A percentile compares a stretch with the other conserved stretches of the same genome.
Conservation (phyloP, 805 yeast species). For the Kuraishia hungarica region DNA sequence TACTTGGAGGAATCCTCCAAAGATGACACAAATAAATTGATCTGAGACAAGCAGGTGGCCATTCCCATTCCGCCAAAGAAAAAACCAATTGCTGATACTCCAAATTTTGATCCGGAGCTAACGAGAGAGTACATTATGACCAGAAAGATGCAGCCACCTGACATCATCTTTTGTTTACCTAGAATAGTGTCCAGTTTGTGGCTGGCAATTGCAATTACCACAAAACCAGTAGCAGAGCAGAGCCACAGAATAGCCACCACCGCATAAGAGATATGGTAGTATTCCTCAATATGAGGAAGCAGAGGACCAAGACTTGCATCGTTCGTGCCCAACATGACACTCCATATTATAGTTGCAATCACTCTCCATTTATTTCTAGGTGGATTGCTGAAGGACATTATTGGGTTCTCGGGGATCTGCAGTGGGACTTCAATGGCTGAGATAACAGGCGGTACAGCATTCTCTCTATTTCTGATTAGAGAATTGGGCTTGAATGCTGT, state of each 20-base stretch:
- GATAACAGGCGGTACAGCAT: background rate
- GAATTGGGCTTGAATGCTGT: background rate
- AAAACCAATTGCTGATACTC: conserved; percentile 38
- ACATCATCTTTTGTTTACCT: conserved; percentile 30
- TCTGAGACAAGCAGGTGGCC: conserved; percentile 40
- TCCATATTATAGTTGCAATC: conserved; percentile 30
- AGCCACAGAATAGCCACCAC: conserved; percentile 53
- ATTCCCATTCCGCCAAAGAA: conserved; percentile 50
- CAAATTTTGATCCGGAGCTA: conserved; percentile 38
- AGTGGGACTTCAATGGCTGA: background rate
- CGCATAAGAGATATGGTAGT: conserved; percentile 39
- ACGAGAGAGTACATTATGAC: conserved; percentile 35
- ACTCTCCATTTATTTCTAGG: conserved; percentile 35
- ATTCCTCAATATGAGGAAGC: conserved; percentile 40
- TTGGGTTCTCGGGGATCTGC: background rate
- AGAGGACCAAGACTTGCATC: conserved; percentile 58
- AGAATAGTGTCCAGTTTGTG: conserved; percentile 31
- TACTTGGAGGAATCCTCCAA: conserved; percentile 46
- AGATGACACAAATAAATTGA: conserved; percentile 40
- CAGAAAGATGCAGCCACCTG: conserved; percentile 28
- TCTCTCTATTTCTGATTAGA: background rate
- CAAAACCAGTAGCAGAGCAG: conserved; percentile 45
- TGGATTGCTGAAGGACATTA: conserved; percentile 33
- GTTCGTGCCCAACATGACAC: conserved; percentile 31
- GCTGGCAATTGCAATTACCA: conserved; percentile 37